These are phyloP conservation scores for Dictyostelium capitatum DNA, from an alignment of 78 protist genomes.

Conservation along the genomic window DNA sequence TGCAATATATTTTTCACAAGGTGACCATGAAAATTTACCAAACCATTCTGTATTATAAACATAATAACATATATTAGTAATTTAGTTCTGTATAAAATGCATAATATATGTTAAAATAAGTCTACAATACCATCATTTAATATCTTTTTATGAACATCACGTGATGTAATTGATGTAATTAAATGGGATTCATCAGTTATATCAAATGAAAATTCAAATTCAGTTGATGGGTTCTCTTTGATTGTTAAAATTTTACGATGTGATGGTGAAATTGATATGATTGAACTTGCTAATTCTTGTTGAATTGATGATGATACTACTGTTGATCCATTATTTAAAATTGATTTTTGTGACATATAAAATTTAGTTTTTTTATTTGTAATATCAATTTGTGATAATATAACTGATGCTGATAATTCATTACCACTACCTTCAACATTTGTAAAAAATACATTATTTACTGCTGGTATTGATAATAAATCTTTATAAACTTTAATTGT, in stretches of 20 bases:
- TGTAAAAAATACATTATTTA: neutral
- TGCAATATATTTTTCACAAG: conserved; percentile 71
- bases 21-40: conserved; percentile 77
- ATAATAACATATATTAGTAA: neutral
- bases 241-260: conserved; percentile 25
- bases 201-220: conserved; percentile 40
- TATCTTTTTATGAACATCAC: conserved; percentile 59
- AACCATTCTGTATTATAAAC: conserved; percentile 67
- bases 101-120: no score
- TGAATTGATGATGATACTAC: conserved; percentile 18
- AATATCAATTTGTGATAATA: conserved; percentile 33
- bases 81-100: no score
- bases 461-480: conserved; percentile 45
- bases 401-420: neutral
- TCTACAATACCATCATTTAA: conserved; percentile 65
- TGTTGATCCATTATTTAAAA: neutral
- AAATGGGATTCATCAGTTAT: conserved; percentile 19
- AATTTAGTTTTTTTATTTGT: conserved; percentile 16
- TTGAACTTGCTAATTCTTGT: conserved; percentile 26
- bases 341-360: conserved; percentile 10
- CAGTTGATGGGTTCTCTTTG: conserved; percentile 48
- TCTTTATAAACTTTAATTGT: neutral
- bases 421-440: no score
- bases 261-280: conserved; percentile 53
- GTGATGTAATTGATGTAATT: conserved; percentile 16